Conservation (phyloP, 2,329 filamentous ascomycete genomes). For the Fusarium tjaetaba region DNA sequence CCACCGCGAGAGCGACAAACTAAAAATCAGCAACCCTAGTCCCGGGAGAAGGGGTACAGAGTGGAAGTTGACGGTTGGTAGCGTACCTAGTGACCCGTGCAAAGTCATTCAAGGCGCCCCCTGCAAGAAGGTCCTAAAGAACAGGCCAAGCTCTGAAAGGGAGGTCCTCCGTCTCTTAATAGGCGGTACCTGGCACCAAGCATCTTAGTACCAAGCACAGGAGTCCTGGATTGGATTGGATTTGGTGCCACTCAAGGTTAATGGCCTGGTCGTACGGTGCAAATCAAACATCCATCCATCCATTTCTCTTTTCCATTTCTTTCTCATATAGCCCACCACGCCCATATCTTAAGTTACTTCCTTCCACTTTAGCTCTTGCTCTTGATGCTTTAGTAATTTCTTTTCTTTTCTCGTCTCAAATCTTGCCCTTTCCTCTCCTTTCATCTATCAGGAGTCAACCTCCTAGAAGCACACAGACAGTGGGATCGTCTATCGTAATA, state of each 20-base stretch:
- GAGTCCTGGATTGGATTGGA: slow-evolving; percentile 25
- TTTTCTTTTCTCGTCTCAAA: slow-evolving; percentile 32
- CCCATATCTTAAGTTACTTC: slow-evolving; percentile 20
- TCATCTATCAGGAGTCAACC: slow-evolving; percentile 3
- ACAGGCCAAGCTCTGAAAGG: slow-evolving; percentile 34
- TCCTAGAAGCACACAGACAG: slow-evolving; percentile 4
- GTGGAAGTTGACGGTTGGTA: slow-evolving; percentile 12
- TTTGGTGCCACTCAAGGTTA: slow-evolving; percentile 33
- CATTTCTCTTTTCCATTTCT: slow-evolving; percentile 3
- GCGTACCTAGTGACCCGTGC: slow-evolving; percentile 13
- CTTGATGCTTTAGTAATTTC: slow-evolving; percentile 37
- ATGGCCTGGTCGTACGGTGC: slow-evolving; percentile 43
- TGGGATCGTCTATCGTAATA: slow-evolving; percentile 22
- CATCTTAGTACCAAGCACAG: slow-evolving; percentile 37
- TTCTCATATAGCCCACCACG: slow-evolving; percentile 42
- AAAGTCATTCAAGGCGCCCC: slow-evolving; percentile 17
- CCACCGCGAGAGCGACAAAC: slow-evolving; percentile 31
- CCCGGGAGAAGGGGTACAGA: slow-evolving; percentile 30
- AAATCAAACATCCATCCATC: slow-evolving; percentile 38
- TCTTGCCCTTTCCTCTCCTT: slow-evolving; percentile 11
- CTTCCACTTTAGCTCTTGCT: slow-evolving; percentile 33
- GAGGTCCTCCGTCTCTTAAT: slow-evolving; percentile 26
- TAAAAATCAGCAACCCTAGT: slow-evolving; percentile 4
- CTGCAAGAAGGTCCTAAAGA: slow-evolving; percentile 4
- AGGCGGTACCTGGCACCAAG: slow-evolving; percentile 33